Conservation (phyloP, 768 basidiomycete species). For the Tephrocybe sp. region DNA sequence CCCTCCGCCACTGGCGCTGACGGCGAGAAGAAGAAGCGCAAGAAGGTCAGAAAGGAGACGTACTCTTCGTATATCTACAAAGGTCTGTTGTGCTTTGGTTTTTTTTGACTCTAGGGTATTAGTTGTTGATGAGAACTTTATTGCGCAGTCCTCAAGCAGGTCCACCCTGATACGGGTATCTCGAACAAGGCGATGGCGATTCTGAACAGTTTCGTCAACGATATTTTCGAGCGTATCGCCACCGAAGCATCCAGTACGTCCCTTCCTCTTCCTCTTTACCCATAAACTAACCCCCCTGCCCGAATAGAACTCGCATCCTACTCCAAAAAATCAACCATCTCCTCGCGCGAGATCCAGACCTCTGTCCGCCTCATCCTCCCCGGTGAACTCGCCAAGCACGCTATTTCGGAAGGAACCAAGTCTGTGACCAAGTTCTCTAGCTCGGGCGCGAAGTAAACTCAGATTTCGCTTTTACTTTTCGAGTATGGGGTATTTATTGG, state of each 20-base stretch:
- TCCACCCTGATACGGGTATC: conserved; percentile 98
- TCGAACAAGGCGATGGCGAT: conserved; percentile 97
- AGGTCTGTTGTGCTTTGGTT: no score
- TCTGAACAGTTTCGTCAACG: conserved; percentile 89
- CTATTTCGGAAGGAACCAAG: conserved; percentile 89
- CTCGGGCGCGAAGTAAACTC: conserved; percentile 49
- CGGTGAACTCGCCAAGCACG: conserved; percentile 97
- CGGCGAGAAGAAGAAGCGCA: conserved; percentile 85
- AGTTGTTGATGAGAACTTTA: no score
- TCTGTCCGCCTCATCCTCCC: conserved; percentile 93
- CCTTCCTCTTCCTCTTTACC: background rate
- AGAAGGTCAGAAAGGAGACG: conserved; percentile 88
- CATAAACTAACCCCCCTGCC: background rate
- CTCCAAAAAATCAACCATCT: conserved; percentile 99
- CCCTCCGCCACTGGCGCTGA: conserved; percentile 46
- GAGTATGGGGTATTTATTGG: background rate
- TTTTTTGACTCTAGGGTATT: no score
- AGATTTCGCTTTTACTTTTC: background rate
- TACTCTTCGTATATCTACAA: conserved; percentile 96
- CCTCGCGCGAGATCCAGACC: conserved; percentile 97
- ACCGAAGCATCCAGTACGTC: conserved; percentile 81
- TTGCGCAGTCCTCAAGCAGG: conserved; percentile 83
- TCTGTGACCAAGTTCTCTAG: conserved; percentile 60
- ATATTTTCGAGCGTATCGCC: conserved; percentile 92
- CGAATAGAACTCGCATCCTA: conserved; percentile 86